Evolutionary conservation across 2,329 filamentous ascomycete species (phyloP).

Genomic region (Penicillium palitans): DNA sequence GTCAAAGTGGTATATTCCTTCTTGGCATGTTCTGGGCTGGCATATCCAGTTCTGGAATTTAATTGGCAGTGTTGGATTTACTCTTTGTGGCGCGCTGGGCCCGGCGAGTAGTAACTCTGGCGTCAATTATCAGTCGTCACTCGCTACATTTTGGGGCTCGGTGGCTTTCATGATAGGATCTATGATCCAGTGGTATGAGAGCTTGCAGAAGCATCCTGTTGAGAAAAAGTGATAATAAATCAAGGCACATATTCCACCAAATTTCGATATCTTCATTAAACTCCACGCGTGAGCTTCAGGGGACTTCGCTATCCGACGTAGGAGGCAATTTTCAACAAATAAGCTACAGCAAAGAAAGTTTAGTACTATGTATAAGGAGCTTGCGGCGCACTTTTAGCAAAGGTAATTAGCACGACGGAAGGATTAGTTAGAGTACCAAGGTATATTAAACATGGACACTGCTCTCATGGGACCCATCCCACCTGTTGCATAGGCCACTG

Average conservation of each 20-base stretch:
- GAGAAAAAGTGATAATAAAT: conserved; percentile 63
- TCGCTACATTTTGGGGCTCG: conserved; percentile 49
- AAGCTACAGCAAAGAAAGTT: background rate
- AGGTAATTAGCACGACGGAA: background rate
- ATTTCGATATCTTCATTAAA: background rate
- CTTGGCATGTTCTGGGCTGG: conserved; percentile 61
- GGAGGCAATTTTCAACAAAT: background rate
- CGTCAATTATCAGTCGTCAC: conserved; percentile 50
- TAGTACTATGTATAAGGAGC: background rate
- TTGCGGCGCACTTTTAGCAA: background rate
- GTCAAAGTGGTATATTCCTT: conserved; percentile 61
- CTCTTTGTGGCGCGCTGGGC: conserved; percentile 59
- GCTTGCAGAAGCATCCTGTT: conserved; percentile 50
- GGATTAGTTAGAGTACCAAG: background rate
- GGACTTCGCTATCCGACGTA: background rate
- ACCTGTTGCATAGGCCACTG: conserved; percentile 1
- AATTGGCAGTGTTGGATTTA: conserved; percentile 64
- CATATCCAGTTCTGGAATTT: conserved; percentile 68
- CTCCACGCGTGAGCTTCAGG: too few species aligned
- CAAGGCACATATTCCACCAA: background rate
- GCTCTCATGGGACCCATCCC: too few species aligned
- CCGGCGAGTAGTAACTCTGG: conserved; percentile 47
- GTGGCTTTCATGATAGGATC: conserved; percentile 49
- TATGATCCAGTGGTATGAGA: conserved; percentile 52
- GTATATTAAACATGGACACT: too few species aligned